phyloP scores from a whole-genome alignment of 2,329 filamentous ascomycete genomes.

The Arthrocladium fulminans region DNA sequence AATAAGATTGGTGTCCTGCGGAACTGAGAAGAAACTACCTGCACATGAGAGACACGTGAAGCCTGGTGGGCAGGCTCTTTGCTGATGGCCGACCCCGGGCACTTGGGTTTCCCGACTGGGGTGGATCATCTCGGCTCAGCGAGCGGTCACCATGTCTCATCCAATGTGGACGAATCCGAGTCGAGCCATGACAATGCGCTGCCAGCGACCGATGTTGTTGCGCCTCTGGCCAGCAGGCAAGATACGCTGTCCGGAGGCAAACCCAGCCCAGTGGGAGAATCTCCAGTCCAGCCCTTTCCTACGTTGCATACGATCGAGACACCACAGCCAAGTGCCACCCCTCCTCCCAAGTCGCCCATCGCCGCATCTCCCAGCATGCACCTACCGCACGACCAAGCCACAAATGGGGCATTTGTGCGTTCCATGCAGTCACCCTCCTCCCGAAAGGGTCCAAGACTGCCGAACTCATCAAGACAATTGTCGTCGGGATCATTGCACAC shows the following conservation, averaged over 20 bases:
- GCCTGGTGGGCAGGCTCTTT: neutral
- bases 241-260: neutral
- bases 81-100: neutral
- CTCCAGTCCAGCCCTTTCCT: neutral
- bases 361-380: slow-evolving; percentile 24
- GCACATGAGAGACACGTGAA: neutral
- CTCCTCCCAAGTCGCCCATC: slow-evolving; percentile 19
- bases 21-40: neutral
- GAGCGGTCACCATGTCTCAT: neutral
- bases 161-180: neutral
- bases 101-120: neutral
- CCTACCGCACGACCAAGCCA: slow-evolving; percentile 24
- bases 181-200: neutral
- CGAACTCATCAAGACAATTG: slow-evolving; percentile 31
- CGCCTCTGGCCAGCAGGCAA: slow-evolving; percentile 2
- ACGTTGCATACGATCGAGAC: neutral
- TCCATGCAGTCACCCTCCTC: slow-evolving; percentile 16
- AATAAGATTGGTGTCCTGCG: no score
- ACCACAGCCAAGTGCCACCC: slow-evolving; percentile 14
- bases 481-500: slow-evolving; percentile 34
- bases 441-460: slow-evolving; percentile 30
- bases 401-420: slow-evolving; percentile 9
- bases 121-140: neutral
- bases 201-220: neutral
- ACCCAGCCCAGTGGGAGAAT: neutral